phyloP scores from a whole-genome alignment of 345 rosid genomes.

The Bruguiera sexangula region DNA sequence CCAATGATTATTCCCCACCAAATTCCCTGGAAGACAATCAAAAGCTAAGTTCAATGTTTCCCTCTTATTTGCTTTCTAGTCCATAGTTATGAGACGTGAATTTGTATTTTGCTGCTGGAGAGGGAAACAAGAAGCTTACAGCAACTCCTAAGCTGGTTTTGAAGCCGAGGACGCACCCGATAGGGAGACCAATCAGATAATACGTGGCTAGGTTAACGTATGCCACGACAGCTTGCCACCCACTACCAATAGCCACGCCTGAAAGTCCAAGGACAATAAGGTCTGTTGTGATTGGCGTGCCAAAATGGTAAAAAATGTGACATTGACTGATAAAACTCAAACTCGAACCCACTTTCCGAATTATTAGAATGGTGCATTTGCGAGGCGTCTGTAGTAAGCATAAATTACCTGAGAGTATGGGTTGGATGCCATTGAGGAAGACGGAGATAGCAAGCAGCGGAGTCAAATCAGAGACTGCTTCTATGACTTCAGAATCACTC shows the following conservation, averaged over 20 bases:
- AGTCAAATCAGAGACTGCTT: conserved; percentile 60
- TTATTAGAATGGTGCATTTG: too few species aligned
- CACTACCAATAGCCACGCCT: conserved; percentile 98
- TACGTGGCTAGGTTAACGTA: conserved; percentile 74
- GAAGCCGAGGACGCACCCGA: conserved; percentile 91
- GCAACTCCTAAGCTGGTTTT: conserved; percentile 73
- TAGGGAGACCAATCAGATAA: conserved; percentile 83
- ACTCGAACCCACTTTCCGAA: too few species aligned
- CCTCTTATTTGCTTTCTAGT: too few species aligned
- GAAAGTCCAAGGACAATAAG: neutral
- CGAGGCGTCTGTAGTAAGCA: too few species aligned
- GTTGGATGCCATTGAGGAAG: conserved; percentile 85
- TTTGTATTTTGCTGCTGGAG: neutral
- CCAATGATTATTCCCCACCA: conserved; percentile 94
- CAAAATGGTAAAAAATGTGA: too few species aligned
- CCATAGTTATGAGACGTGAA: neutral
- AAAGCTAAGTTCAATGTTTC: too few species aligned
- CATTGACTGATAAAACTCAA: too few species aligned
- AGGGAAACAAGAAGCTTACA: conserved; percentile 35
- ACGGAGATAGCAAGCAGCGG: conserved; percentile 83
- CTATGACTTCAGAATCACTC: conserved; percentile 54
- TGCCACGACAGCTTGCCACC: conserved; percentile 94
- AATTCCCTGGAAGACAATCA: conserved; percentile 49
- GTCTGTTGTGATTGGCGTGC: neutral
- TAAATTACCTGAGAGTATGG: conserved; percentile 78